Evolutionary conservation across 2,329 filamentous ascomycete species (phyloP).

Genomic region (Talaromyces sp.): DNA sequence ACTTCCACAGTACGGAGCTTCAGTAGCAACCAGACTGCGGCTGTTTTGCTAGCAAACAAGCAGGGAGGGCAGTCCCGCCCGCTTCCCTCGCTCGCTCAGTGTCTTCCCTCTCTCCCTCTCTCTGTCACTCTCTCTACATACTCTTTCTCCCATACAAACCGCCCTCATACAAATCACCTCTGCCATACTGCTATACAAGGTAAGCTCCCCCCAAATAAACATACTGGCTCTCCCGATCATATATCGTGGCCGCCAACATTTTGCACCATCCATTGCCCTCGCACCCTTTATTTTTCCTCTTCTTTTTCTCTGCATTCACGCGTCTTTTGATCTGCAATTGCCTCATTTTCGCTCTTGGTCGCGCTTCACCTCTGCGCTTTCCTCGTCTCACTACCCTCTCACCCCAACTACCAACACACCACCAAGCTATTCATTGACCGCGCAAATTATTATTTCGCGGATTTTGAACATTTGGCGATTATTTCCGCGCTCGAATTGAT

Average conservation of each 20-base stretch:
- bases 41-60: background rate
- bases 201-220: conserved; percentile 30
- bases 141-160: conserved; percentile 34
- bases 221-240: background rate
- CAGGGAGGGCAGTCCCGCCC: conserved; percentile 1
- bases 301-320: conserved; percentile 17
- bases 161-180: conserved; percentile 36
- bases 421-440: background rate
- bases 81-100: background rate
- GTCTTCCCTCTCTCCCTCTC: conserved; percentile 23
- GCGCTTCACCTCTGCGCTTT: conserved; percentile 19
- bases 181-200: conserved; percentile 28
- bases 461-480: background rate
- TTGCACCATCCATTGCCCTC: conserved; percentile 25
- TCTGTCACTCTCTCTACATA: conserved; percentile 23
- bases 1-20: background rate
- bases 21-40: conserved; percentile 6
- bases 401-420: conserved; percentile 6
- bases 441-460: conserved; percentile 8
- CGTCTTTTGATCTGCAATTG: conserved; percentile 26
- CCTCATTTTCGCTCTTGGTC: conserved; percentile 25
- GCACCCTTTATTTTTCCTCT: conserved; percentile 17
- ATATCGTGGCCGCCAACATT: conserved; percentile 22
- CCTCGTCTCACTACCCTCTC: conserved; percentile 7
- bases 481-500: background rate